A percentile compares a stretch with the other conserved stretches of the same genome.
phyloP scores from a whole-genome alignment of 495 filamentous ascomycete genomes.

The Trypethelium eluteriae region DNA sequence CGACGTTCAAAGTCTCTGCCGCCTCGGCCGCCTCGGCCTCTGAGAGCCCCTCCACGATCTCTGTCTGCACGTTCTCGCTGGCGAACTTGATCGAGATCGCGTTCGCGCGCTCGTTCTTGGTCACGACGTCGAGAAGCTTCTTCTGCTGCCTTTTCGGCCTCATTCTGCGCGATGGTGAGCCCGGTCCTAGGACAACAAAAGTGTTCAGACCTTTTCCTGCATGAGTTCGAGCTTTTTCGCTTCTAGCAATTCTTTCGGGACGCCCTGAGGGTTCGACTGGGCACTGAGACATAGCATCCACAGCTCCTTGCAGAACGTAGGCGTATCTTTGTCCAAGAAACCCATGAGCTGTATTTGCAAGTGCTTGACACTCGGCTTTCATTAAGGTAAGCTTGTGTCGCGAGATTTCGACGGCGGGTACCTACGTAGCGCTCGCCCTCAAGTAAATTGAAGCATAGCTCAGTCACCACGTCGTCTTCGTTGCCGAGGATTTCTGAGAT shows the following conservation, averaged over 20 bases:
- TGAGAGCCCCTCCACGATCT: constrained; percentile 43
- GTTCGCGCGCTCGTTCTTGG: constrained; percentile 50
- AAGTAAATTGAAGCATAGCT: constrained; percentile 82
- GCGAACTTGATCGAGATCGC: constrained; percentile 57
- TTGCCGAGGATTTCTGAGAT: constrained; percentile 78
- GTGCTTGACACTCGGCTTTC: constrained; percentile 85
- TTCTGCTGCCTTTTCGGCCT: constrained; percentile 75
- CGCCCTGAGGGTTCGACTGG: constrained; percentile 77
- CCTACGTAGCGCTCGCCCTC: constrained; percentile 74
- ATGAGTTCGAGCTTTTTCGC: constrained; percentile 92
- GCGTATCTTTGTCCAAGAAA: constrained; percentile 88
- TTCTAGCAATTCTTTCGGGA: constrained; percentile 89
- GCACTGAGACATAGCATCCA: constrained; percentile 89
- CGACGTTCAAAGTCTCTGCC: constrained; percentile 46
- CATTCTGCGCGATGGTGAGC: constrained; percentile 47
- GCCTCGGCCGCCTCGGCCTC: constrained; percentile 27
- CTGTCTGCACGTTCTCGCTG: constrained; percentile 69
- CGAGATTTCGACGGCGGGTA: constrained; percentile 17
- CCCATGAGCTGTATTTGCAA: constrained; percentile 90
- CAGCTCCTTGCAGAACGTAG: constrained; percentile 85
- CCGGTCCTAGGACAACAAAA: not conserved
- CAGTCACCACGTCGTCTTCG: constrained; percentile 92
- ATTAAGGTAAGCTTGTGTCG: not conserved
- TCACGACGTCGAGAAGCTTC: constrained; percentile 63
- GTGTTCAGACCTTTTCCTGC: constrained; percentile 69